Conservation (phyloP, 2,329 filamentous ascomycete species). For the Didymella segeticola region DNA sequence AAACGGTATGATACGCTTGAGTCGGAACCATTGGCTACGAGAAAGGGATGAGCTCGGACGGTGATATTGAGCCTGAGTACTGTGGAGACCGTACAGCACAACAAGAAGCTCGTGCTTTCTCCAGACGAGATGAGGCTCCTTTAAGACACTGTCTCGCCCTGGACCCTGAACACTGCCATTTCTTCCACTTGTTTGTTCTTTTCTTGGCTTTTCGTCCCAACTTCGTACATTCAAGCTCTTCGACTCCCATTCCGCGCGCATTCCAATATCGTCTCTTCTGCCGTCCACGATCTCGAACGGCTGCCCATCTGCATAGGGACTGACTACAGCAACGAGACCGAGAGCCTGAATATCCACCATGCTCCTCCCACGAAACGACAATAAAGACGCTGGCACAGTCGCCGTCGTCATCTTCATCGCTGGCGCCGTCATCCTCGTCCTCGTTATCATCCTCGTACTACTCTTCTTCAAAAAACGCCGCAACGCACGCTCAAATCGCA, state of each 20-base stretch:
- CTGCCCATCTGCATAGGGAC: too few relatives aligned
- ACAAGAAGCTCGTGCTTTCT: conserved; percentile 15
- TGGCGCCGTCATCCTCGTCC: conserved; percentile 12
- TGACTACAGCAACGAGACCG: too few relatives aligned
- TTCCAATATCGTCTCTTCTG: background rate
- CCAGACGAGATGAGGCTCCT: conserved; percentile 14
- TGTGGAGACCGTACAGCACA: conserved; percentile 11
- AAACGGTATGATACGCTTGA: too few relatives aligned
- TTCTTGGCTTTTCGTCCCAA: background rate
- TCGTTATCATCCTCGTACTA: conserved; percentile 6
- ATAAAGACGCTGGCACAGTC: conserved; percentile 1
- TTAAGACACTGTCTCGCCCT: conserved; percentile 8
- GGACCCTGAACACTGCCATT: background rate
- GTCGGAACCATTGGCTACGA: too few relatives aligned
- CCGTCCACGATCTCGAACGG: too few relatives aligned
- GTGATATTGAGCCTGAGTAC: background rate
- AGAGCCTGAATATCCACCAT: too few relatives aligned
- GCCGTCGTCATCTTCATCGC: conserved; percentile 11
- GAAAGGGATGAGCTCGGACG: conserved; percentile 11
- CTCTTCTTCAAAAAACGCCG: conserved; percentile 12
- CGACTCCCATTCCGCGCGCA: too few relatives aligned
- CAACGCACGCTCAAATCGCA: background rate
- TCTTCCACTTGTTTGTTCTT: background rate
- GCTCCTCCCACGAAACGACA: background rate
- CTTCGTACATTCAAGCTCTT: background rate